Evolutionary conservation across 108 stramenopile species (phyloP).

Genomic region (Cylindrotheca closterium): DNA sequence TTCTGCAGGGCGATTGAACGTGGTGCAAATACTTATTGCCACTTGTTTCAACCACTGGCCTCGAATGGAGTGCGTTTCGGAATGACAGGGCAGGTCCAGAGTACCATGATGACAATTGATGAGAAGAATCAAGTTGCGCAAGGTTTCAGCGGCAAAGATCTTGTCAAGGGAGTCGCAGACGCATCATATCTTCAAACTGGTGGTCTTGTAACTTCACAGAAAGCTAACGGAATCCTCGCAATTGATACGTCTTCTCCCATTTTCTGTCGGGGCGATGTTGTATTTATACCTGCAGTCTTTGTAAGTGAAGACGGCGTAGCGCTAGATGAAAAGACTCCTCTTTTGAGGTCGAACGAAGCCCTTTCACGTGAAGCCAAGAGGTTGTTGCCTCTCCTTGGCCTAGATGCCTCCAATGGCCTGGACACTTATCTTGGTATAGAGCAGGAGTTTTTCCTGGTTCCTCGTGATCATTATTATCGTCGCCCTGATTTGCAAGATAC

Average conservation of each 20-base stretch:
- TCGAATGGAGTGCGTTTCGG: conserved; percentile 90
- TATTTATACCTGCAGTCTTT: conserved; percentile 92
- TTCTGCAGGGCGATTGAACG: conserved; percentile 83
- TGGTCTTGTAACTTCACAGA: conserved; percentile 93
- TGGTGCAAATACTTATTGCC: conserved; percentile 93
- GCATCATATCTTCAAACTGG: conserved; percentile 95
- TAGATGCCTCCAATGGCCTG: conserved; percentile 62
- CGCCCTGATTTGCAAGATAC: conserved; percentile 92
- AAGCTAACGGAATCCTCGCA: conserved; percentile 91
- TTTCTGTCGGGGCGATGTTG: conserved; percentile 90
- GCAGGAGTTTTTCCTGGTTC: conserved; percentile 96
- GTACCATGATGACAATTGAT: conserved; percentile 93
- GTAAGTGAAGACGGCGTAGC: conserved; percentile 93
- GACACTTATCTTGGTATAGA: conserved; percentile 93
- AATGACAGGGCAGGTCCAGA: conserved; percentile 91
- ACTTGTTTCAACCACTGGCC: conserved; percentile 96
- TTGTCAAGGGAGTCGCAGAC: conserved; percentile 93
- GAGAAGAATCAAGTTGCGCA: conserved; percentile 64
- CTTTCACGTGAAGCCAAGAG: conserved; percentile 83
- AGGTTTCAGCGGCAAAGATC: conserved; percentile 92
- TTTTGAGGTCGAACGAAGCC: conserved; percentile 88
- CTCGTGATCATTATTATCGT: conserved; percentile 87
- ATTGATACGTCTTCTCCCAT: conserved; percentile 89
- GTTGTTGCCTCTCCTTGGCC: conserved; percentile 74
- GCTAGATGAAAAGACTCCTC: conserved; percentile 96